Base-by-base conservation (phyloP, 1,139 yeast genomes). In the Debaryomyces robertsiae region DNA sequence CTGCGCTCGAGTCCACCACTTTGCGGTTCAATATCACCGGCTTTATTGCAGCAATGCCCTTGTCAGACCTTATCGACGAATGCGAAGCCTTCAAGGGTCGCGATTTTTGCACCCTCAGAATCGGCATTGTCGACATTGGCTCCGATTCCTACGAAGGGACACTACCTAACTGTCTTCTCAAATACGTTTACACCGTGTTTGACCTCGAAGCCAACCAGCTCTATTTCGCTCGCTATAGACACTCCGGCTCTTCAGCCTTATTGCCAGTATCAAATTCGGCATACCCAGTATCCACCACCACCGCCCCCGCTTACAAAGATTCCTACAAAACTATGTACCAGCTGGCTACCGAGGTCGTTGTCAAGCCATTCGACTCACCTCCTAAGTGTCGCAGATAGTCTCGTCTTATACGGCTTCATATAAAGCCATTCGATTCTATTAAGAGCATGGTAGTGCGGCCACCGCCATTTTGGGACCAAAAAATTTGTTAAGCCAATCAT, bases 11-110 rank as follows among this genome's bases (percentile, higher is more conserved):
- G 18, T 28, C 28, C 13, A 35, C 34, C 2, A 18, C 22, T 5
- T 40, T 58, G 11, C 35, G 42, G 3, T 48, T 57, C 19, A 46
- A 55, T 24, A 44, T 58, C 23, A 53, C 58, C n/a, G 64, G 63
- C 3, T 48, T 46, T 31, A 36, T 32, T 1, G 49, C 56, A 6
- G 35, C 47, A 10, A 46, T 58, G 25, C 54, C 49, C 4, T 28
- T 58, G 10, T n/a, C 38, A 1, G 62, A 57, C 27, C 39, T 57
- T 9, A 41, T 49, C 14, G 52, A 48, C 13, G 53, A 53, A 10
- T 37, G 41, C 7, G 38, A 35, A 18, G 27, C 29, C 5, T 33
- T 45, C 13, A 41, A 51, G 18, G 55, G 53, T 3, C 33, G 41
- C 5, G 32, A 42, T 3, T 57, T 50, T 41, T 54, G 46, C 19